Conservation (phyloP, 768 basidiomycete genomes). For the Amanita polypyramis region DNA sequence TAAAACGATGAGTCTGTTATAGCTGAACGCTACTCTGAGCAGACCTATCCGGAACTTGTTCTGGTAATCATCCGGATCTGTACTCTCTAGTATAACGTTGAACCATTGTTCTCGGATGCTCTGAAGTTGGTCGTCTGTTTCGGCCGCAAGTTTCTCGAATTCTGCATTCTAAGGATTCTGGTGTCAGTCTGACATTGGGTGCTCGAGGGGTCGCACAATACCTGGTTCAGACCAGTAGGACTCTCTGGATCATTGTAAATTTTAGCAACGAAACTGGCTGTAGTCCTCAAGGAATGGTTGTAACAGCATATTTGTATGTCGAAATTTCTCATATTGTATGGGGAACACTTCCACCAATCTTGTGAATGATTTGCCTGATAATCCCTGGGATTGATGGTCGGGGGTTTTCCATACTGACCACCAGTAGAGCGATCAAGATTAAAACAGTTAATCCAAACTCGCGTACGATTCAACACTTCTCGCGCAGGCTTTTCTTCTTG, state of each 20-base stretch:
- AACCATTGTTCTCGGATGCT: slow-evolving; percentile 47
- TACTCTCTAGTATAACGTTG: slow-evolving; percentile 31
- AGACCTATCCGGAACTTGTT: slow-evolving; percentile 53
- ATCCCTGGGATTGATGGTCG: slow-evolving; percentile 68
- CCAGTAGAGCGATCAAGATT: slow-evolving; percentile 86
- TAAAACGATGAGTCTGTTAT: slow-evolving; percentile 56
- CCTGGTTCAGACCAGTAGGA: slow-evolving; percentile 72
- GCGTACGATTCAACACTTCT: slow-evolving; percentile 82
- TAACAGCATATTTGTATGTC: slow-evolving; percentile 77
- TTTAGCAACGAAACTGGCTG: slow-evolving; percentile 46
- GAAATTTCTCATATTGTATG: slow-evolving; percentile 59
- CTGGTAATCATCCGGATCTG: slow-evolving; percentile 43
- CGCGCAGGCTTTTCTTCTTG: slow-evolving; percentile 74
- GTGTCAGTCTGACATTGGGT: not conserved
- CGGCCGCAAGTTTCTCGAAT: slow-evolving; percentile 51
- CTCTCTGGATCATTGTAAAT: slow-evolving; percentile 68
- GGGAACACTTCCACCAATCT: slow-evolving; percentile 61
- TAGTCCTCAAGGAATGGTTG: slow-evolving; percentile 60
- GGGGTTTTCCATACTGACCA: slow-evolving; percentile 80
- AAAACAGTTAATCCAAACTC: slow-evolving; percentile 86
- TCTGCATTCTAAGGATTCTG: slow-evolving; percentile 38
- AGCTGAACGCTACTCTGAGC: slow-evolving; percentile 53
- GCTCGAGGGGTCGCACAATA: slow-evolving; percentile 14
- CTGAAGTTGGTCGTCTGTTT: slow-evolving; percentile 62
- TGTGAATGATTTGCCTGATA: slow-evolving; percentile 66